Percentiles rank a stretch among this genome's conserved stretches.
Evolutionary conservation across 257 asterid genomes (phyloP).

Genomic region (Salvia rosmarinus): DNA sequence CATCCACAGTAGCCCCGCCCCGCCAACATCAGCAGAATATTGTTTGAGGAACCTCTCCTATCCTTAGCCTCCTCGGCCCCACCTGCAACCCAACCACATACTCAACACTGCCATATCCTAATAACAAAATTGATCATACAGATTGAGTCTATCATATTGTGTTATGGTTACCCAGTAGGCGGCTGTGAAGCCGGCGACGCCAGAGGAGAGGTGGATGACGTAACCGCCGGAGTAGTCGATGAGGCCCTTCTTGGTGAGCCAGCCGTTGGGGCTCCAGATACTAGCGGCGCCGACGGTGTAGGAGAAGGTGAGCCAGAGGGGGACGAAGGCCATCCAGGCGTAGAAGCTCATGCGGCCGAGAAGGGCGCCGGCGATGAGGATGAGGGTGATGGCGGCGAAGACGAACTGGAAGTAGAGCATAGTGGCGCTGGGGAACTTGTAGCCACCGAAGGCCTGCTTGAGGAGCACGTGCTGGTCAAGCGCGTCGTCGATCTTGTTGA

Average conservation of each 20-base stretch:
- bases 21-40: conserved; percentile 66
- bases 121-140: too few species aligned
- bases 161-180: conserved; percentile 70
- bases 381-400: conserved; percentile 79
- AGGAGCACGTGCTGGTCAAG: conserved; percentile 54
- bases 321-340: conserved; percentile 89
- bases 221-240: conserved; percentile 81
- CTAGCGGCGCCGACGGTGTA: conserved; percentile 70
- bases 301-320: conserved; percentile 77
- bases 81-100: conserved; percentile 43
- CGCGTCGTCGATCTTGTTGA: conserved; percentile 55
- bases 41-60: conserved; percentile 71
- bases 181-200: conserved; percentile 83
- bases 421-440: conserved; percentile 61
- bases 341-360: conserved; percentile 76
- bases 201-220: conserved; percentile 80
- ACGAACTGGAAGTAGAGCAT: conserved; percentile 86
- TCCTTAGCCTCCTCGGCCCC: conserved; percentile 68
- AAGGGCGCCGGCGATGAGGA: conserved; percentile 68
- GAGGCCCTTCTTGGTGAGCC: conserved; percentile 60
- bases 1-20: conserved; percentile 83
- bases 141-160: too few species aligned
- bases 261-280: conserved; percentile 73
- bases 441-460: conserved; percentile 32
- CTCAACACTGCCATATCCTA: too few species aligned